These are phyloP conservation scores for Pleurotus giganteus DNA, from an alignment of 768 basidiomycete genomes.

Conservation along the genomic window DNA sequence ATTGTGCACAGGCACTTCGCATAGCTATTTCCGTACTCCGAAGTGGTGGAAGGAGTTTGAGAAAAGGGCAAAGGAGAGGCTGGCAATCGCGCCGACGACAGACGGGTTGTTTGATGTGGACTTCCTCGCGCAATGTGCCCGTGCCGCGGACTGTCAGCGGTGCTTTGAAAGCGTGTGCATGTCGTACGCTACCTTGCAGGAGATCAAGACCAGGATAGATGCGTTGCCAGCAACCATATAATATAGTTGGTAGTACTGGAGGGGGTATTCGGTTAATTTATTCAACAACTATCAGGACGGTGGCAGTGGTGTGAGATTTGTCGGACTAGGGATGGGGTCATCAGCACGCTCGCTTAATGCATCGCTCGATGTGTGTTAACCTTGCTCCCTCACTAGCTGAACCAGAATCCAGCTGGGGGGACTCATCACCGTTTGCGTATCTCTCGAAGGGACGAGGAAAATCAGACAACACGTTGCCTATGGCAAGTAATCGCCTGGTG, in stretches of 20 bases:
- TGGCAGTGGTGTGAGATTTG: background rate
- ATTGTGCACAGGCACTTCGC: constrained; percentile 36
- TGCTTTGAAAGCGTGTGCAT: constrained; percentile 44
- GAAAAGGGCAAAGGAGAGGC: constrained; percentile 41
- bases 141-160: constrained; percentile 38
- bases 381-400: too few species aligned
- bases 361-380: too few species aligned
- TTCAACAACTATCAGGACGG: background rate
- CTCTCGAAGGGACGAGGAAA: too few species aligned
- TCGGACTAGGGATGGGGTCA: too few species aligned
- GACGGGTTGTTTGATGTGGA: constrained; percentile 34
- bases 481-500: too few species aligned
- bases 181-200: constrained; percentile 20
- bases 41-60: constrained; percentile 50
- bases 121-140: constrained; percentile 38
- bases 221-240: constrained; percentile 14
- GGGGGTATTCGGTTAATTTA: background rate
- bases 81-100: constrained; percentile 40
- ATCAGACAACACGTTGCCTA: too few species aligned
- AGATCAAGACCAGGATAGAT: constrained; percentile 44
- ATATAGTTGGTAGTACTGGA: background rate
- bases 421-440: too few species aligned
- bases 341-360: too few species aligned
- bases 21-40: constrained; percentile 28
- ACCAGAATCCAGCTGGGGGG: too few species aligned